Conservation (phyloP, 108 stramenopile species). For the Mayamaea pseudoterrestris region DNA sequence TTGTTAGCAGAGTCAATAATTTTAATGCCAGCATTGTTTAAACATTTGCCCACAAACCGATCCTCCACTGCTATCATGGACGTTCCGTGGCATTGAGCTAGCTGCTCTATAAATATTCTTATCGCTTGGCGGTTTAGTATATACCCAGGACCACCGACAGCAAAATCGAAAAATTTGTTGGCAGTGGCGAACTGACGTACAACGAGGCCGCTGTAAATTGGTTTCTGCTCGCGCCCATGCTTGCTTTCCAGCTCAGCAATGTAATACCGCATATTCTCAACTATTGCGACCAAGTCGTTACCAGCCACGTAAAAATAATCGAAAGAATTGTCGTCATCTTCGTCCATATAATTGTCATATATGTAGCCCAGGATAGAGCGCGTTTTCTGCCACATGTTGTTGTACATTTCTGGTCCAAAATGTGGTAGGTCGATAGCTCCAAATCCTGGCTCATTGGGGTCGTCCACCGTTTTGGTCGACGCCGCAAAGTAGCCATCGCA, state of each 20-base stretch:
- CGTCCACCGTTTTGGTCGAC: conserved; percentile 69
- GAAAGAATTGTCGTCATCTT: conserved; percentile 45
- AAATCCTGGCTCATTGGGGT: conserved; percentile 48
- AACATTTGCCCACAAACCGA: conserved; percentile 16
- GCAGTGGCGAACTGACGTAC: neutral
- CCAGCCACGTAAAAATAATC: conserved; percentile 73
- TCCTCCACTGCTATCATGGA: conserved; percentile 17
- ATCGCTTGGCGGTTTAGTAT: conserved; percentile 26
- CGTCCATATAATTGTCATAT: conserved; percentile 80
- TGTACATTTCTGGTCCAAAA: conserved; percentile 89
- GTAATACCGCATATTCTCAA: conserved; percentile 86
- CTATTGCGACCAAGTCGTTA: conserved; percentile 86
- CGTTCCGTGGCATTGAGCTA: neutral
- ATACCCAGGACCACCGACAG: conserved; percentile 29
- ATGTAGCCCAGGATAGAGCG: conserved; percentile 92
- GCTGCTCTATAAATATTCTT: conserved; percentile 3
- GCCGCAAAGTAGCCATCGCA: conserved; percentile 95
- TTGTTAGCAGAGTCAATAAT: too few relatives aligned
- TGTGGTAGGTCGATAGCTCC: conserved; percentile 83
- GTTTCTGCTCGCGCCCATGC: too few relatives aligned
- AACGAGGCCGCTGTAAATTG: neutral
- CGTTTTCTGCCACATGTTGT: conserved; percentile 98
- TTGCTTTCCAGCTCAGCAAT: conserved; percentile 30
- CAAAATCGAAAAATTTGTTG: too few relatives aligned
- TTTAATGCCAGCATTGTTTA: too few relatives aligned